Base-by-base conservation (phyloP, 1,284 basidiomycete genomes). In the Malassezia sympodialis region DNA sequence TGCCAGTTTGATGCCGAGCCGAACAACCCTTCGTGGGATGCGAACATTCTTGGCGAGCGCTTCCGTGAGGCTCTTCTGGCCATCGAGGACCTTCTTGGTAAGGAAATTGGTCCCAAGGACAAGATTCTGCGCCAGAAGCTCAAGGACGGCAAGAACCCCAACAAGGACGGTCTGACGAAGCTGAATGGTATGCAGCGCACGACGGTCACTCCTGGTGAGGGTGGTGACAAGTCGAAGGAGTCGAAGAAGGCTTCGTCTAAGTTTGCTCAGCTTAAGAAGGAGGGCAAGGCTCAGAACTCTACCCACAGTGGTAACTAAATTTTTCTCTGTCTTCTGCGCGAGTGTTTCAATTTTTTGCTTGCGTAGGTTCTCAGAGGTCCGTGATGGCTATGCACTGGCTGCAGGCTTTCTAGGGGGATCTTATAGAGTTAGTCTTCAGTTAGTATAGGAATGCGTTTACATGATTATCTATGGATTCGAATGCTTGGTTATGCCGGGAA, bases 31-130 rank as follows among this genome's bases (percentile, higher is more conserved):
- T 8, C 27, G 7, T 35, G 43, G 2, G 50, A 57, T 37, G 17
- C 23, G 1, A 27, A 24, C 24, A 27, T 57, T 5, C 40, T 52
- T 12, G 55, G 55, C 24, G 43, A 57, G 49, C 55, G 50, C 23
- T 48, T 42, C 39, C 12, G 21, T 21, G 49, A 48, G 30, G 17
- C 24, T 40, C 24, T 57, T 8, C 19, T 41, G 28, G 43, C 37
- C 21, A 15, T 48, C 12, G 37, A 48, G n/a, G 55, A 57, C 55
- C 39, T 57, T 19, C 49, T 57, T 24, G 55, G 55, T 44, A 57
- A 57, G 55, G 50, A 57, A 31, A 57, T 57, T 52, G 55, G 55
- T 44, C 49, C 49, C 5, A 49, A 49, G 10, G 55, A 57, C 44
- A 26, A 11, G 15, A 57, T 57, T 35, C 8, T 47, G 15, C 23